Evolutionary conservation across 2,329 filamentous ascomycete species (phyloP), one percentile per base, ranked within the genome.

Genomic region (Domatiomyces catenatus): DNA sequence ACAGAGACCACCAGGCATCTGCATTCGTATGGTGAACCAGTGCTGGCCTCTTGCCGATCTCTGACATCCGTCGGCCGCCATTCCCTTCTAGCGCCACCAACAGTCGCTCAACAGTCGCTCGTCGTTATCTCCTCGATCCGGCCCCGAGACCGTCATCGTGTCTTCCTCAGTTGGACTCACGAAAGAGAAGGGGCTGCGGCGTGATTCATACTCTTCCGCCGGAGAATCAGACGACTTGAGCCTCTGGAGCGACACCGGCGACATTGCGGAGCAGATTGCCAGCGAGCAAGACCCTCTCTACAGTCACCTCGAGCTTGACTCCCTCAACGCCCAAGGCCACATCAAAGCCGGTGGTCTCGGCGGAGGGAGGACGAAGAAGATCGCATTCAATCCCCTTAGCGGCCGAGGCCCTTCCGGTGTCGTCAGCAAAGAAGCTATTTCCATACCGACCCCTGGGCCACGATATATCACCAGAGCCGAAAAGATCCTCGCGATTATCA

Each of bases 241-340:
- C 52, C 80, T 85, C 61, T 95, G 87, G 88, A 89, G 86, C 64
- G 88, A 95, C 68, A 94, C 90, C 44, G 90, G 88, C 63, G 92
- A 96, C 69, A 79, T 96, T 62, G 87, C 86, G 63, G 90, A 95
- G 71, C 90, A 93, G 75, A 75, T 89, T 60, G 84, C 79, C 62
- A 83, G 85, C 72, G 80, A 81, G 63, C 80, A 90, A 69, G 86
- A 94, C 66, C 86, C 87, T 53, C 75, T 94, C 59, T 39, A 39
- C 32, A 15, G 10, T 39, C 81, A 79, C 60, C 77, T 80, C 60
- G 81, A 79, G 61, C 74, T 90, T 53, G 70, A 72, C 42, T 68
- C 72, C 44, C 65, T 70, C 47, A 67, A 64, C 61, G 56, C 62
- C 62, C 59, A 66, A 65, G 63, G 66, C 67, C 58, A 60, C 52